phyloP scores from a whole-genome alignment of 305 asterid genomes.

The Fraxinus ornus region DNA sequence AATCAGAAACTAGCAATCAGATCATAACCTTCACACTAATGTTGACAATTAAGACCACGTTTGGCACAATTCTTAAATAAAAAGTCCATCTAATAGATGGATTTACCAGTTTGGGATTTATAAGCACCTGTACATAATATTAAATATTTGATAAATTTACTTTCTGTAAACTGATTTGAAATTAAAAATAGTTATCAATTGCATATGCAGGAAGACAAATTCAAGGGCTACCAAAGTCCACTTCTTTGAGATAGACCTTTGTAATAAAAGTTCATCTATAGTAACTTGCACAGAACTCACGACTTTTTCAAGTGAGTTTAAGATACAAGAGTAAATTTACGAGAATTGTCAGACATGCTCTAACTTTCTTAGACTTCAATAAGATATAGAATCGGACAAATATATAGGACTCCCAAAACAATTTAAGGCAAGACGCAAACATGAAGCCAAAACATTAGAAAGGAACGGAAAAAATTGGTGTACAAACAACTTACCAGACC shows the following conservation, averaged over 20 bases:
- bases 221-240: conserved; percentile 1
- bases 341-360: not conserved
- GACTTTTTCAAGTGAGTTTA: not conserved
- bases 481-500: conserved; percentile 74
- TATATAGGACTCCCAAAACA: not conserved
- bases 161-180: not conserved
- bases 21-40: not conserved
- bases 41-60: not conserved
- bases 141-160: not conserved
- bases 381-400: conserved; percentile 7
- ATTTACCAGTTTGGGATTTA: not conserved
- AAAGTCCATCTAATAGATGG: not conserved
- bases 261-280: not conserved
- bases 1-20: conserved; percentile 32
- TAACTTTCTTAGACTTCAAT: conserved; percentile 1
- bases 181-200: not conserved
- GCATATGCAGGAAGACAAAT: not conserved
- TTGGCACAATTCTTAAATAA: not conserved
- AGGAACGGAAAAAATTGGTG: conserved; percentile 14
- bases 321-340: conserved; percentile 13
- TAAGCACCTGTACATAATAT: not conserved
- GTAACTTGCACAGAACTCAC: not conserved
- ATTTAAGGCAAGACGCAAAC: conserved; percentile 7
- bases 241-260: not conserved
- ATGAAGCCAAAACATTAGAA: conserved; percentile 6